Evolutionary conservation across 1,139 yeast species (phyloP).

Genomic region (Hemisphaericaspora xylofermentans): DNA sequence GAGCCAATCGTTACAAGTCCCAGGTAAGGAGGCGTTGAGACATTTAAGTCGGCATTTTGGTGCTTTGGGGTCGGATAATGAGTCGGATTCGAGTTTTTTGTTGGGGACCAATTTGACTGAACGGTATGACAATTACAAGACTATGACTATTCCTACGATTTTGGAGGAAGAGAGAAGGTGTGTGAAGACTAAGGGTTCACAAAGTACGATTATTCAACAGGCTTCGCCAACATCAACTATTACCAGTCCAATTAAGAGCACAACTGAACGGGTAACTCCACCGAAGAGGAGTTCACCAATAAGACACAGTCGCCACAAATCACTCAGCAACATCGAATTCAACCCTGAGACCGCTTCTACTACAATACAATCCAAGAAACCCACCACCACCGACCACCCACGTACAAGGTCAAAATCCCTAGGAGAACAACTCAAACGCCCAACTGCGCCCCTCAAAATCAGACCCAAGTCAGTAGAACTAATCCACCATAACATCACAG

Average conservation of each 20-base stretch:
- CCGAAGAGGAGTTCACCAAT: conserved; percentile 26
- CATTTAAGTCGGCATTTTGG: conserved; percentile 28
- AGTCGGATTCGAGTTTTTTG: conserved; percentile 28
- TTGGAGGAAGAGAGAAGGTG: background rate
- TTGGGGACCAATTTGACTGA: background rate
- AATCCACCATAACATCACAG: conserved; percentile 28
- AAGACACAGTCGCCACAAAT: conserved; percentile 40
- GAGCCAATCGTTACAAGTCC: conserved; percentile 22
- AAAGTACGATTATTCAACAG: background rate
- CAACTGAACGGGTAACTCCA: background rate
- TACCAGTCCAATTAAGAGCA: background rate
- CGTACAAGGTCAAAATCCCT: conserved; percentile 18
- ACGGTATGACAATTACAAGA: background rate
- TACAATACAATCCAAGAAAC: no score
- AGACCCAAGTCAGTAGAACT: conserved; percentile 10
- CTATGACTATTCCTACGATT: background rate
- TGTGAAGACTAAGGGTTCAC: background rate
- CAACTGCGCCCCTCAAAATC: background rate
- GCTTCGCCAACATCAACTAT: background rate
- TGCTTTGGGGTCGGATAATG: conserved; percentile 25
- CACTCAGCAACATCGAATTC: conserved; percentile 40
- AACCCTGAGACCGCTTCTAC: conserved; percentile 12
- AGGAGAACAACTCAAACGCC: conserved; percentile 2
- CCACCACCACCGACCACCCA: background rate
- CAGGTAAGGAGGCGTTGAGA: conserved; percentile 33